phyloP scores from a whole-genome alignment of 805 yeast genomes.

The Osmozyma mogii region DNA sequence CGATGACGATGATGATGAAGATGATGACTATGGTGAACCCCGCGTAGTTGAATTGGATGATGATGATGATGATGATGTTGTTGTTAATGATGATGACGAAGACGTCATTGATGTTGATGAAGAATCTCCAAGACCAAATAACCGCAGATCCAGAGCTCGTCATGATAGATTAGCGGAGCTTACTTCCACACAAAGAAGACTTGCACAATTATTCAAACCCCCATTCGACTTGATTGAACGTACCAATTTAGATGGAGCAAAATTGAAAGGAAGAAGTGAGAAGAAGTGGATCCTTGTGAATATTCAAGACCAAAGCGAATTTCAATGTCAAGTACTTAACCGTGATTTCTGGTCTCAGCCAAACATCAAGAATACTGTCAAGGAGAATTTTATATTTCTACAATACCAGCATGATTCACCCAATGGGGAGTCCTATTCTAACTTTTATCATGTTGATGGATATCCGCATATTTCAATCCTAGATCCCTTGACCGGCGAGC shows the following conservation, averaged over 20 bases:
- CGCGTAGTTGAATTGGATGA: conserved; percentile 14
- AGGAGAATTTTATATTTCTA: conserved; percentile 66
- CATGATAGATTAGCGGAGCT: conserved; percentile 29
- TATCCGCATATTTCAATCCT: conserved; percentile 87
- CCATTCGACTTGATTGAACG: conserved; percentile 84
- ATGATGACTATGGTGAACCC: conserved; percentile 16
- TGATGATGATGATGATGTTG: conserved; percentile 20
- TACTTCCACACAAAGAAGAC: conserved; percentile 49
- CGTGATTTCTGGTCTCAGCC: conserved; percentile 86
- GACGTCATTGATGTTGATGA: conserved; percentile 19
- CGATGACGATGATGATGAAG: conserved; percentile 5
- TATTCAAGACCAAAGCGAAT: conserved; percentile 79
- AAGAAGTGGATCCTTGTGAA: conserved; percentile 82
- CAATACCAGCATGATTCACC: conserved; percentile 79
- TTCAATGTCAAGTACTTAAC: conserved; percentile 82
- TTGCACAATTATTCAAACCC: conserved; percentile 82
- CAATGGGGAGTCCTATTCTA: conserved; percentile 62
- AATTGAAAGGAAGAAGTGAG: conserved; percentile 49
- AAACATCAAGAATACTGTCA: conserved; percentile 55
- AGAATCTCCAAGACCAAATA: conserved; percentile 8
- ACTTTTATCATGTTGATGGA: conserved; percentile 61
- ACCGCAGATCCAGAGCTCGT: conserved; percentile 18
- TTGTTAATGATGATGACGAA: conserved; percentile 16
- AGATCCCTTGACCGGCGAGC: conserved; percentile 95
- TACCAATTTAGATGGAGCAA: conserved; percentile 67